Base-by-base conservation (phyloP, 208 protist genomes). In the Acanthamoeba divionensis region DNA sequence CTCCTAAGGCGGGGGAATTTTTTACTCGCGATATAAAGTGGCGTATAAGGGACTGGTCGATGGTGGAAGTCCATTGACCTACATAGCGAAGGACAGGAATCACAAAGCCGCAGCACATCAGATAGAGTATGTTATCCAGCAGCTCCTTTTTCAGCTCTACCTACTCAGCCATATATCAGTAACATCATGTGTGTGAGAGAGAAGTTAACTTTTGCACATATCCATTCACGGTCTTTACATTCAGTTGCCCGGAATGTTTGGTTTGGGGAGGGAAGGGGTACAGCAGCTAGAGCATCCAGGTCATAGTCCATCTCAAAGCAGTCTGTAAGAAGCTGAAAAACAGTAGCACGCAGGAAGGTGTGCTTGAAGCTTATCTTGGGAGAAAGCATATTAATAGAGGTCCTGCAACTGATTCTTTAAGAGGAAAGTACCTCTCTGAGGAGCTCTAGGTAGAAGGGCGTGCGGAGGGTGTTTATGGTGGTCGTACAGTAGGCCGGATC, bases 271-370 rank as follows among this genome's bases (percentile, higher is more conserved):
- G n/a, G 2, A 0, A n/a, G 48, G 15, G 9, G 24, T 65, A 86
- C 75, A 4, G 75, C 45, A 65, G 75, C 54, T 12, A 65, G 75
- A 65, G 75, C 75, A 26, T 86, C 75, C 75, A 86, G n/a, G n/a
- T 86, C 75, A 31, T 86, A 86, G 75, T 86, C 75, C 7, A 86
- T 65, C 54, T 29, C 48, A 36, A 86, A 86, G 54, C 75, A 86
- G 18, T 86, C 75, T 31, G 45, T 31, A 48, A 86, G 48, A 18
- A 86, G 52, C 24, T 65, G 50, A 21, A 86, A 29, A 31, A 86
- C 75, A 33, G 75, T 29, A 18, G 47, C n/a, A 48, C 75, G 9
- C 54, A 66, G 75, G 50, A 86, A 86, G 24, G 75, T 48, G 29
- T 86, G 75, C 31, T 65, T 57, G 52, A 66, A 86, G 50, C 36